These are phyloP conservation scores for Lecanoromycetidae sp. DNA, from an alignment of 2,329 filamentous ascomycete species.

Conservation along the genomic window DNA sequence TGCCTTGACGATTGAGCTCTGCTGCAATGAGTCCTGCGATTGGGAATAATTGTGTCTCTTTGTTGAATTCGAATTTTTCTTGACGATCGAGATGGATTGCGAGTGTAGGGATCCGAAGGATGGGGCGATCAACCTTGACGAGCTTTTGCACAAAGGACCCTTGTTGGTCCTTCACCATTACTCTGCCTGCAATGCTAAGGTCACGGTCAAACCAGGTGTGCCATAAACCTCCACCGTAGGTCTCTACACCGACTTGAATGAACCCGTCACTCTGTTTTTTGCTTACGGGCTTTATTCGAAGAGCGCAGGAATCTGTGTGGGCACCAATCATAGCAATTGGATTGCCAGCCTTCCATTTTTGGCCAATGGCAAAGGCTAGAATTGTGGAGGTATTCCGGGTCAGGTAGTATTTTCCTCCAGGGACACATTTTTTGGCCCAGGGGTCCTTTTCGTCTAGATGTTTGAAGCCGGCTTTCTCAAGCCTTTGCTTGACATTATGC, in stretches of 20 bases:
- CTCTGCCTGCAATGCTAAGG: conserved; percentile 76
- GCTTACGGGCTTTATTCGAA: conserved; percentile 87
- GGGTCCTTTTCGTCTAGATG: conserved; percentile 81
- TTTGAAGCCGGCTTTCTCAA: conserved; percentile 74
- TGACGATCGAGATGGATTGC: conserved; percentile 88
- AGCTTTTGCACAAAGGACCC: conserved; percentile 71
- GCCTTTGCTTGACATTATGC: conserved; percentile 58
- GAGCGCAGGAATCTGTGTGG: conserved; percentile 74
- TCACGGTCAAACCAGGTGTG: conserved; percentile 98
- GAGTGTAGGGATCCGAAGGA: conserved; percentile 82
- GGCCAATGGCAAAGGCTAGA: conserved; percentile 81
- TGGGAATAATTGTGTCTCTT: conserved; percentile 89
- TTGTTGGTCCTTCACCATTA: conserved; percentile 62
- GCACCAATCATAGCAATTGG: conserved; percentile 80
- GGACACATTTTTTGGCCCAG: conserved; percentile 67
- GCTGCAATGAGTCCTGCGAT: conserved; percentile 79
- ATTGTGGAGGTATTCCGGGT: conserved; percentile 89
- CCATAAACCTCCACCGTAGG: conserved; percentile 94
- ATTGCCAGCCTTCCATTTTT: conserved; percentile 81
- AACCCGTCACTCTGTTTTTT: conserved; percentile 80
- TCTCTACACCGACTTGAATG: conserved; percentile 89
- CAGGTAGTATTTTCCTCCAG: conserved; percentile 91
- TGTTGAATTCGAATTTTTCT: conserved; percentile 83
- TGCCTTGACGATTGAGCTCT: conserved; percentile 66
- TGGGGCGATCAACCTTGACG: conserved; percentile 67